Percentiles rank a stretch among this genome's conserved stretches.
These are phyloP conservation scores for Diversispora epigaea DNA, from an alignment of 192 early-diverging fungal genomes.

Conservation along the genomic window DNA sequence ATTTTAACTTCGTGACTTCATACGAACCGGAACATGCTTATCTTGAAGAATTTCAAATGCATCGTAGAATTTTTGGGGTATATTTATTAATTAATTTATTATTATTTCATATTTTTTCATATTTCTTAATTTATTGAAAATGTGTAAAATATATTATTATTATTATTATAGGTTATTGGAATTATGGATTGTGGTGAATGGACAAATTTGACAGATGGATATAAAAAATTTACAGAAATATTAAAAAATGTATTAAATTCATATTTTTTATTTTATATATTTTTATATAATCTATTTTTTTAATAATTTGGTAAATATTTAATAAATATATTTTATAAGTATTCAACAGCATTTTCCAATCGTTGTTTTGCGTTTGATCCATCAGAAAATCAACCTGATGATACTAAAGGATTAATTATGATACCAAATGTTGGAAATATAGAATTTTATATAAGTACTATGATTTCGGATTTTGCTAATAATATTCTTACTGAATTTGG, in stretches of 20 bases:
- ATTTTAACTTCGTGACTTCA: conserved; percentile 70
- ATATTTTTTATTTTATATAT: no score
- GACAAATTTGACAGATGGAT: conserved; percentile 61
- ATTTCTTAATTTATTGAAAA: not conserved
- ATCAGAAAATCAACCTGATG: conserved; percentile 68
- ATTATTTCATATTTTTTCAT: not conserved
- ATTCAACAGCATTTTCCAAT: conserved; percentile 66
- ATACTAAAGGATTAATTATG: conserved; percentile 73
- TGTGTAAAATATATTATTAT: not conserved
- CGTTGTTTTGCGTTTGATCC: conserved; percentile 84
- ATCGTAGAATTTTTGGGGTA: conserved; percentile 74
- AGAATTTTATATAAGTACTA: conserved; percentile 70
- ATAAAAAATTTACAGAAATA: conserved; percentile 58
- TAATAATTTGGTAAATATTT: no score
- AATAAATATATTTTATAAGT: conserved; percentile 40
- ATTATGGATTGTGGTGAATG: conserved; percentile 77
- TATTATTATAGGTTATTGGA: conserved; percentile 64
- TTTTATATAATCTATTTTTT: no score
- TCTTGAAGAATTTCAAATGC: conserved; percentile 74
- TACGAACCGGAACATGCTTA: conserved; percentile 68
- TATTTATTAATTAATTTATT: conserved; percentile 1
- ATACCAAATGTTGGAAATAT: conserved; percentile 80
- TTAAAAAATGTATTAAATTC: conserved; percentile 53
- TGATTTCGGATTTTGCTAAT: conserved; percentile 79
- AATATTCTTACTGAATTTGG: conserved; percentile 69